Evolutionary conservation across 345 rosid genomes (phyloP).

Genomic region (Lenwebbia sp.): DNA sequence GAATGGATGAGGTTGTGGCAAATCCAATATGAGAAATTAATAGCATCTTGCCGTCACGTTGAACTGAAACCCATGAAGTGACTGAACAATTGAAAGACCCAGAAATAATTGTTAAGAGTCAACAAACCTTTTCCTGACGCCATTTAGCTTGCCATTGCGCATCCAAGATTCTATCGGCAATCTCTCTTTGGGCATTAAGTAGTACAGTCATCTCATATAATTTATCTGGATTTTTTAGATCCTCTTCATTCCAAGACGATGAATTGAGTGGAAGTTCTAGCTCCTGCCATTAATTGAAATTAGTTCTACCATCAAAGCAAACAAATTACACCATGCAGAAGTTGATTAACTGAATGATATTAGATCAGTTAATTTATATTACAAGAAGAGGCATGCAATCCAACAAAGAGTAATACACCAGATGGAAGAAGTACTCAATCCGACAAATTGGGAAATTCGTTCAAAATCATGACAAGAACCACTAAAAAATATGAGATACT

Average conservation of each 20-base stretch:
- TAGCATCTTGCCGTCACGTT: background rate
- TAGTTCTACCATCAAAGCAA: background rate
- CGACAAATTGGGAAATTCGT: background rate
- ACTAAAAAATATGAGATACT: slow-evolving; percentile 11
- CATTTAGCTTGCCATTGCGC: slow-evolving; percentile 85
- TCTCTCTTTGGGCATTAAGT: slow-evolving; percentile 89
- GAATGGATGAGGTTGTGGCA: background rate
- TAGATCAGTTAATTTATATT: background rate
- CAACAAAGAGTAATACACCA: background rate
- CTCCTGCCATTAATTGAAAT: slow-evolving; percentile 32
- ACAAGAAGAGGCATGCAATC: background rate
- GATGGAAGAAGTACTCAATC: background rate
- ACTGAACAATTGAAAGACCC: background rate
- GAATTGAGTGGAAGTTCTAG: slow-evolving; percentile 72
- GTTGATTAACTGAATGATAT: background rate
- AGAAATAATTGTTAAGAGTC: background rate
- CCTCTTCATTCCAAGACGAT: slow-evolving; percentile 85
- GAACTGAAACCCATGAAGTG: background rate
- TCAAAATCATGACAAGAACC: background rate
- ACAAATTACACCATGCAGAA: background rate
- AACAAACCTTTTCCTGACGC: slow-evolving; percentile 79
- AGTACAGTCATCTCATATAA: slow-evolving; percentile 90
- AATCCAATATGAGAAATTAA: background rate
- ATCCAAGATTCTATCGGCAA: slow-evolving; percentile 74
- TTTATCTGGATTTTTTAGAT: slow-evolving; percentile 66